Percentiles rank a stretch among this genome's conserved stretches.
Conservation (phyloP, 1,139 yeast genomes). For the Kurtzmaniella quercitrusa region DNA sequence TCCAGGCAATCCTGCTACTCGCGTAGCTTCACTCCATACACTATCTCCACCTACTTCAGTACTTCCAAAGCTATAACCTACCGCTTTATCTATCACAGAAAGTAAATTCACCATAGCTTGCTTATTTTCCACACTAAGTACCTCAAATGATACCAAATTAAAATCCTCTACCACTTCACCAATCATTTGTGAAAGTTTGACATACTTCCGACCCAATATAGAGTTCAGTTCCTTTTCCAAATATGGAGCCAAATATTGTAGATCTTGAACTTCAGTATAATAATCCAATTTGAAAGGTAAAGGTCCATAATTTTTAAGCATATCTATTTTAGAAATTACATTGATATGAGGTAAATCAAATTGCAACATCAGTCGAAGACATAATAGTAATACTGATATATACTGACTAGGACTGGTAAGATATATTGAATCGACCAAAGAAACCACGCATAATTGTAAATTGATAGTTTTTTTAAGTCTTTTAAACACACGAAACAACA, state of each 20-base stretch:
- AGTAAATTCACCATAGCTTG: slow-evolving; percentile 82
- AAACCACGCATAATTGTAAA: slow-evolving; percentile 79
- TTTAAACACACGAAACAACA: slow-evolving; percentile 35
- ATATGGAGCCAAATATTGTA: slow-evolving; percentile 62
- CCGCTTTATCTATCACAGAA: slow-evolving; percentile 79
- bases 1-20: slow-evolving; percentile 64
- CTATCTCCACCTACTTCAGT: slow-evolving; percentile 94
- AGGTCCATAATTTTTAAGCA: slow-evolving; percentile 55
- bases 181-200: slow-evolving; percentile 69
- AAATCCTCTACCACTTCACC: slow-evolving; percentile 85
- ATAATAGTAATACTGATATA: slow-evolving; percentile 74
- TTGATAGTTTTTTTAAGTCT: slow-evolving; percentile 44
- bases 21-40: slow-evolving; percentile 90
- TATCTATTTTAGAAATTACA: slow-evolving; percentile 79
- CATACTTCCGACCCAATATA: slow-evolving; percentile 58
- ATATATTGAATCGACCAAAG: slow-evolving; percentile 81
- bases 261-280: slow-evolving; percentile 89
- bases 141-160: slow-evolving; percentile 84
- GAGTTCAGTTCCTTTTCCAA: slow-evolving; percentile 67
- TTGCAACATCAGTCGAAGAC: slow-evolving; percentile 63
- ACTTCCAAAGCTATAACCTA: slow-evolving; percentile 89
- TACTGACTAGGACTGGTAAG: slow-evolving; percentile 88
- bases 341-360: slow-evolving; percentile 43
- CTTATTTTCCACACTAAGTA: slow-evolving; percentile 85
- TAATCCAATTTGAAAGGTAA: slow-evolving; percentile 74